Conservation (phyloP, 148 eudicot genomes). For the Salicornia ramosissima region DNA sequence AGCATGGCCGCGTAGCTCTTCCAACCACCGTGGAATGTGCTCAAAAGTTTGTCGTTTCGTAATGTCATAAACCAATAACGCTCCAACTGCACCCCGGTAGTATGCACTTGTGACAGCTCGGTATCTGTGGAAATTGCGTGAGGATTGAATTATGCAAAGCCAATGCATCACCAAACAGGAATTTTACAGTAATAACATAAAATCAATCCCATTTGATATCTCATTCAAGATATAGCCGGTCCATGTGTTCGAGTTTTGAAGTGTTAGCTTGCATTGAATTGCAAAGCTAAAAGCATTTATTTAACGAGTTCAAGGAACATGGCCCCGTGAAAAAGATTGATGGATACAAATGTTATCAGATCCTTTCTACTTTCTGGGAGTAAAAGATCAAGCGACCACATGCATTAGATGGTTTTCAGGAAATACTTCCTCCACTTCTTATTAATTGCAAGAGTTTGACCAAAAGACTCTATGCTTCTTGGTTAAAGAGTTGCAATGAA, state of each 20-base stretch:
- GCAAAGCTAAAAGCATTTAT: neutral
- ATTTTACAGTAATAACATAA: no score
- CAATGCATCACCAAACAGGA: no score
- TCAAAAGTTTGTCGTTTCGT: conserved; percentile 77
- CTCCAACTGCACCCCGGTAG: conserved; percentile 82
- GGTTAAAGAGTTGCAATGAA: no score
- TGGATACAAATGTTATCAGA: neutral
- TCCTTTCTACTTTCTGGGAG: neutral
- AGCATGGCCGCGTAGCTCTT: conserved; percentile 79
- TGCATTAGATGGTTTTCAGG: neutral
- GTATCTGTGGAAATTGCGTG: conserved; percentile 48
- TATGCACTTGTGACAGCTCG: conserved; percentile 90
- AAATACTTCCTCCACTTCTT: no score
- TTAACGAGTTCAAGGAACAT: neutral
- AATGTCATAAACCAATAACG: conserved; percentile 72
- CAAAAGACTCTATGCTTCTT: no score
- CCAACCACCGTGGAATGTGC: conserved; percentile 85
- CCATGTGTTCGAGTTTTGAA: no score
- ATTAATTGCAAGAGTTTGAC: no score
- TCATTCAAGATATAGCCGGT: no score
- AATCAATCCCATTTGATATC: no score
- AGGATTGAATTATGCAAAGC: no score
- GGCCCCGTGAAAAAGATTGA: neutral
- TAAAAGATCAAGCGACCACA: neutral
- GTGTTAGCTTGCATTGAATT: neutral